phyloP scores from a whole-genome alignment of 2,329 filamentous ascomycete species.

The Pseudogymnoascus sp. region DNA sequence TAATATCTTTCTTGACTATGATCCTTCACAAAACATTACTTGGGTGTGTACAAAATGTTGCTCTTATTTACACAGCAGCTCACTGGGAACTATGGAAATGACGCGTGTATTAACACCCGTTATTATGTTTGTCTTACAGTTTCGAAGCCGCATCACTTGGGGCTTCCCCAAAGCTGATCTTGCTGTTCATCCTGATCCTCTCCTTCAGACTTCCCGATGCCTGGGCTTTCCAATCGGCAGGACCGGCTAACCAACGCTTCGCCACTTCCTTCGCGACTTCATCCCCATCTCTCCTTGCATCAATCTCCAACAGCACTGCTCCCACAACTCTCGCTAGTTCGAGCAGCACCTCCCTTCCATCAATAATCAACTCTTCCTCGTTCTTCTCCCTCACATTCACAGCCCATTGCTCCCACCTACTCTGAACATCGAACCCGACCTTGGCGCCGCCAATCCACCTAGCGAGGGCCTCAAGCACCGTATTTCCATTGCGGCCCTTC shows the following conservation, averaged over 20 bases:
- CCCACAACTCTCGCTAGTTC: slow-evolving; percentile 29
- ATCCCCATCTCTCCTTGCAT: slow-evolving; percentile 30
- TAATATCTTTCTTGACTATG: no score
- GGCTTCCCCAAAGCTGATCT: slow-evolving; percentile 2
- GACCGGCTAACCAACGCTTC: slow-evolving; percentile 21
- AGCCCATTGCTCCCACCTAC: slow-evolving; percentile 16
- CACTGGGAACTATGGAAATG: not conserved
- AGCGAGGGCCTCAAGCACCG: slow-evolving; percentile 37
- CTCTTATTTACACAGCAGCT: not conserved
- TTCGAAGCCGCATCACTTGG: not conserved
- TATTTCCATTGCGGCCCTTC: slow-evolving; percentile 30
- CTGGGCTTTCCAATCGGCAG: not conserved
- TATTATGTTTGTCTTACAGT: not conserved
- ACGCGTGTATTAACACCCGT: not conserved
- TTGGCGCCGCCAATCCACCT: slow-evolving; percentile 30
- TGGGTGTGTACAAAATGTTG: not conserved
- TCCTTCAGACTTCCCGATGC: not conserved
- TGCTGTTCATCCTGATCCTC: not conserved
- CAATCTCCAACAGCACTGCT: slow-evolving; percentile 27
- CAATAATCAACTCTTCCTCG: slow-evolving; percentile 27
- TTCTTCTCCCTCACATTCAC: slow-evolving; percentile 16
- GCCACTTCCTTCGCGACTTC: slow-evolving; percentile 26
- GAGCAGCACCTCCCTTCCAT: slow-evolving; percentile 27
- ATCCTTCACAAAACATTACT: no score
- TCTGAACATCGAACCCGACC: not conserved